Base-by-base conservation (phyloP, 2,329 filamentous ascomycete genomes). In the Pleomassaria siparia region DNA sequence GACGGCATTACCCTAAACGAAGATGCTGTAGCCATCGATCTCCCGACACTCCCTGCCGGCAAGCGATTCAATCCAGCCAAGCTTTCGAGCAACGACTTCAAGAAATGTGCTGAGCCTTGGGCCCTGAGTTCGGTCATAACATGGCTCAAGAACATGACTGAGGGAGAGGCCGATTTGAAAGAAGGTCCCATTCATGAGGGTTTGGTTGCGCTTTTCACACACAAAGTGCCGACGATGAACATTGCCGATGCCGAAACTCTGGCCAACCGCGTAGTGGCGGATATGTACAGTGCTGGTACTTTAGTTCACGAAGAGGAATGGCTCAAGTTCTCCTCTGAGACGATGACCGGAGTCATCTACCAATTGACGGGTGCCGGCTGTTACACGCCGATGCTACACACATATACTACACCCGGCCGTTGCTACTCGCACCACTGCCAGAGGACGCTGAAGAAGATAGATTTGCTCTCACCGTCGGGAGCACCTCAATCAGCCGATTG, bases 151-250 rank as follows among this genome's bases (percentile, higher is more conserved):
- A 85, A 87, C 47, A 87, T 97, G 82, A 89, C 89, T 13, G 91
- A 96, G 59, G 91, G 92, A 30, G 92, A 96, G 64, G 84, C 86
- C 10, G 91, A 99, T 69, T 75, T 99, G 39, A 91, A 88, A 66
- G 83, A 88, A 64, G 88, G 90, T 63, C 86, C 88, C 1, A 85
- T 99, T 43, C 86, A 90, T 49, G 91, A 97, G 58, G 91, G 89
- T 2, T 79, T 99, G 33, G 85, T 96, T 33, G 88, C 86, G 24
- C 77, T 99, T 6, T 97, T 99, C 69, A 95, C 89, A 1, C 83
- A 89, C 72, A 97, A 96, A 71, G 91, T 99, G 0, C 91, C 94
- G 0, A 99, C 91, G 0, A 96, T 99, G 90, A 97, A 99, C 60
- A 92, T 94, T 33, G 91, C 92, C 5, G 95, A 99, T 76, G 94